phyloP scores from a whole-genome alignment of 306 rosid species.

The Lablab purpureus region DNA sequence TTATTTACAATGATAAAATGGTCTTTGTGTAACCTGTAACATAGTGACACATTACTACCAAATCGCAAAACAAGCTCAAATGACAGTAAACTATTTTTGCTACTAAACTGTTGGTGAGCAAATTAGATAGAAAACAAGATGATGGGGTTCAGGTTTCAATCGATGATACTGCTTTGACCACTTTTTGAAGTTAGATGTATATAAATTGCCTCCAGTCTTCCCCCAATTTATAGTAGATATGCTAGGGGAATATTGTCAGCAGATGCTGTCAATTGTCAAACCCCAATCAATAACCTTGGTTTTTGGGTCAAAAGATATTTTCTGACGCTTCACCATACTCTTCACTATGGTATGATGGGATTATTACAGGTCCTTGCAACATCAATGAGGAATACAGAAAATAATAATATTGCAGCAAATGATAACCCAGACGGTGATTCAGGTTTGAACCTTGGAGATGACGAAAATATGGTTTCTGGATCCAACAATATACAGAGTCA shows the following conservation, averaged over 20 bases:
- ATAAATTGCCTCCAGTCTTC: constrained; percentile 1
- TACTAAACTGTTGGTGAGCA: background rate
- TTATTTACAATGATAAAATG: constrained; percentile 22
- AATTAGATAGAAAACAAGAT: background rate
- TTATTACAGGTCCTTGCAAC: constrained; percentile 87
- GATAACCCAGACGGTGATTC: constrained; percentile 72
- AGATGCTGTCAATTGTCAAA: background rate
- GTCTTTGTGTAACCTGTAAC: background rate
- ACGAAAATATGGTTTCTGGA: constrained; percentile 91
- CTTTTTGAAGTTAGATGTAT: constrained; percentile 17
- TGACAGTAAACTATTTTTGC: constrained; percentile 7
- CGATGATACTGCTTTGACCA: background rate
- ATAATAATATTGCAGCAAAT: constrained; percentile 50
- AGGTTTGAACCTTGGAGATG: constrained; percentile 67
- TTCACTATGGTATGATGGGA: constrained; percentile 40
- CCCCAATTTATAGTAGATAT: background rate
- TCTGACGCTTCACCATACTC: background rate
- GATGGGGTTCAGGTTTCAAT: background rate
- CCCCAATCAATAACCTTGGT: background rate
- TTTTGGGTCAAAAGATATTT: constrained; percentile 18
- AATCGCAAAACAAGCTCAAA: background rate
- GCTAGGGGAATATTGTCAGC: constrained; percentile 15
- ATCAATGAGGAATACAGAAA: constrained; percentile 65
- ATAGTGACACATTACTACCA: constrained; percentile 2
- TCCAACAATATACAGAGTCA: constrained; percentile 51